Percentiles rank a stretch among this genome's conserved stretches.
phyloP scores from a whole-genome alignment of 495 filamentous ascomycete species.

The Cetradonia linearis region DNA sequence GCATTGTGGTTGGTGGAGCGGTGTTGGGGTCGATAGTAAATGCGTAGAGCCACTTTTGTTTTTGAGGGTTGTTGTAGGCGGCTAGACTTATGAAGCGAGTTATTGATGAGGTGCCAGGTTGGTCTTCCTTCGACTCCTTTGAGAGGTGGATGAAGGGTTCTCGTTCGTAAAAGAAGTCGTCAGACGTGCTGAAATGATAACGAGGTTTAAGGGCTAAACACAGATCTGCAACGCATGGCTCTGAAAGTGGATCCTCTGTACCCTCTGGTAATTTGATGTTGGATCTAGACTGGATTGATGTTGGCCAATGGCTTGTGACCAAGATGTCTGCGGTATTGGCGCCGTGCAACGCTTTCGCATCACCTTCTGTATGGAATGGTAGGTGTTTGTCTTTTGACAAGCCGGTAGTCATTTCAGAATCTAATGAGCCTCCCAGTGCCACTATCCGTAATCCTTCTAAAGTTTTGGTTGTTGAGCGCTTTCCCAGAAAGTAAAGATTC shows the following conservation, averaged over 20 bases:
- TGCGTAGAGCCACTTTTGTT: conserved; percentile 83
- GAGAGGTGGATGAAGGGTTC: conserved; percentile 81
- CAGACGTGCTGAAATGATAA: conserved; percentile 74
- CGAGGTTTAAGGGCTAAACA: conserved; percentile 66
- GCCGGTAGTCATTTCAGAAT: conserved; percentile 40
- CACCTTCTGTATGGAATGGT: conserved; percentile 63
- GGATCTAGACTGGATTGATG: conserved; percentile 52
- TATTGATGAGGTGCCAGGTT: conserved; percentile 43
- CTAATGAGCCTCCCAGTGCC: conserved; percentile 61
- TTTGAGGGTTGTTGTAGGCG: conserved; percentile 56
- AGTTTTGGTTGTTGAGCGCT: conserved; percentile 74
- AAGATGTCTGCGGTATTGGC: conserved; percentile 73
- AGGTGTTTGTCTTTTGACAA: conserved; percentile 51
- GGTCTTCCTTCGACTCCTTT: conserved; percentile 42
- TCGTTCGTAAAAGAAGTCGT: conserved; percentile 67
- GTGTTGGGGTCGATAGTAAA: conserved; percentile 64
- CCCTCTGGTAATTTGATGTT: conserved; percentile 42
- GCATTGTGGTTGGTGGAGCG: conserved; percentile 46
- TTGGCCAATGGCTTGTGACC: conserved; percentile 77
- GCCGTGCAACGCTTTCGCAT: conserved; percentile 62
- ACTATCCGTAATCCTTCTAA: conserved; percentile 81
- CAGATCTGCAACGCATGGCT: conserved; percentile 59
- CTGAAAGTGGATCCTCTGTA: conserved; percentile 34
- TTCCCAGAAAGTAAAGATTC: conserved; percentile 81
- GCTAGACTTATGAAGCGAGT: conserved; percentile 88